Evolutionary conservation across 129 eudicot genomes (phyloP).

Genomic region (Gnaphalium uliginosum): DNA sequence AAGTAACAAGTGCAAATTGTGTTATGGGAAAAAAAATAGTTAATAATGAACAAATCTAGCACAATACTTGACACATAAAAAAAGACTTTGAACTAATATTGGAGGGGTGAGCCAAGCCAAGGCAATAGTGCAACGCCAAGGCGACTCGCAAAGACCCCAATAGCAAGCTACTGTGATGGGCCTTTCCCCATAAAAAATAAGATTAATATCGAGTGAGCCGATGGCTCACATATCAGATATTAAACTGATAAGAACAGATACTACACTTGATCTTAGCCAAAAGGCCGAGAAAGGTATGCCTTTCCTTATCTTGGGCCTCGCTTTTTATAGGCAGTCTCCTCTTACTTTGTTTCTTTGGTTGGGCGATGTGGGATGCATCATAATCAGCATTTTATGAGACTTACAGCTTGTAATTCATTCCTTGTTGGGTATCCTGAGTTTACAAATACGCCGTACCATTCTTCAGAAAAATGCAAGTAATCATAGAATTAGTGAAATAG

Average conservation of each 20-base stretch:
- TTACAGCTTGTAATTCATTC: too few relatives aligned
- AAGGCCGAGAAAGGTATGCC: slow-evolving; percentile 76
- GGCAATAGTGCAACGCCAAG: too few relatives aligned
- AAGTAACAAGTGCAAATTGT: too few relatives aligned
- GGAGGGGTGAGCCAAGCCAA: too few relatives aligned
- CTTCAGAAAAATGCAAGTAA: neutral
- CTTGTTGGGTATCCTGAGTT: neutral
- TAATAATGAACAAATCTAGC: too few relatives aligned
- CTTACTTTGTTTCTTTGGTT: too few relatives aligned
- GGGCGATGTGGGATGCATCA: neutral
- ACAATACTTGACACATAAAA: too few relatives aligned
- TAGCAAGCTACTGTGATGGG: slow-evolving; percentile 20
- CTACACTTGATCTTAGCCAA: slow-evolving; percentile 78
- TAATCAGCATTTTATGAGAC: neutral
- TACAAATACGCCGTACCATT: too few relatives aligned
- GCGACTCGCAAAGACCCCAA: neutral
- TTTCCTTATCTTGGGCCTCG: neutral
- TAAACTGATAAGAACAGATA: slow-evolving; percentile 59
- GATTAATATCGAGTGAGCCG: slow-evolving; percentile 28
- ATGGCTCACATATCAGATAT: slow-evolving; percentile 34
- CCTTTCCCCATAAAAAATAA: slow-evolving; percentile 18
- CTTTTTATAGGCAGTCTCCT: neutral
- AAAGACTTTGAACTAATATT: too few relatives aligned
- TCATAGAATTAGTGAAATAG: neutral
- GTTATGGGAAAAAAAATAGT: too few relatives aligned